phyloP scores from a whole-genome alignment of 2,329 filamentous ascomycete genomes.

The Pyrenochaeta sp. region DNA sequence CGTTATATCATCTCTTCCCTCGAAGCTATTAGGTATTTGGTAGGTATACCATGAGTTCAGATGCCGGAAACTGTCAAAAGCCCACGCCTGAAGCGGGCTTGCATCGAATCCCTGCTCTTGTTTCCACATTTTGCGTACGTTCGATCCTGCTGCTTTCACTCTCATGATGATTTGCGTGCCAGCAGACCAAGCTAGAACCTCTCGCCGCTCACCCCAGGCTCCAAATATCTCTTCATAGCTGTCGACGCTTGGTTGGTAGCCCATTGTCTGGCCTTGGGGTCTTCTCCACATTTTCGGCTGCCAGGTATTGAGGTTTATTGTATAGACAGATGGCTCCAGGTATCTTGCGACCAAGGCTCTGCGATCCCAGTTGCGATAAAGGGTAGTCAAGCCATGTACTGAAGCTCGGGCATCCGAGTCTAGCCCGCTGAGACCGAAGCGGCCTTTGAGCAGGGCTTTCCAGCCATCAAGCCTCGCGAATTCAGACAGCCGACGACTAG shows the following conservation, averaged over 20 bases:
- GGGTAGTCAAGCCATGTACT: conserved; percentile 63
- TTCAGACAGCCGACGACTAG: conserved; percentile 29
- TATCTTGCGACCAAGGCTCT: conserved; percentile 65
- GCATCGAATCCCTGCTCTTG: conserved; percentile 11
- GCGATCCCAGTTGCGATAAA: conserved; percentile 66
- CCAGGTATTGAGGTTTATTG: conserved; percentile 48
- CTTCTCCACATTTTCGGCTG: conserved; percentile 49
- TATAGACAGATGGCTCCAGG: conserved; percentile 54
- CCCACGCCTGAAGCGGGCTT: conserved; percentile 26
- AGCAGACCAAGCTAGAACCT: conserved; percentile 68
- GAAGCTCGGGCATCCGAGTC: conserved; percentile 44
- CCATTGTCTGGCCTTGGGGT: conserved; percentile 62
- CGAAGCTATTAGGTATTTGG: conserved; percentile 58
- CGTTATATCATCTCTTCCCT: conserved; percentile 68
- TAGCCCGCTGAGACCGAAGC: conserved; percentile 34
- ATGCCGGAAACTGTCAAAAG: conserved; percentile 45
- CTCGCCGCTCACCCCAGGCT: conserved; percentile 55
- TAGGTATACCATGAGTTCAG: conserved; percentile 61
- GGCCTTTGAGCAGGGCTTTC: conserved; percentile 44
- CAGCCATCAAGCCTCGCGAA: conserved; percentile 44
- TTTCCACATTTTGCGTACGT: conserved; percentile 30
- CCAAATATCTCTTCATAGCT: conserved; percentile 62
- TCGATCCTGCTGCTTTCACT: conserved; percentile 54
- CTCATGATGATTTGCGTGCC: conserved; percentile 65
- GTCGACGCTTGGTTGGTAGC: conserved; percentile 67